Evolutionary conservation across 2,329 filamentous ascomycete genomes (phyloP), one percentile per base, ranked within the genome.

Genomic region (Sphaerostilbella broomeana): DNA sequence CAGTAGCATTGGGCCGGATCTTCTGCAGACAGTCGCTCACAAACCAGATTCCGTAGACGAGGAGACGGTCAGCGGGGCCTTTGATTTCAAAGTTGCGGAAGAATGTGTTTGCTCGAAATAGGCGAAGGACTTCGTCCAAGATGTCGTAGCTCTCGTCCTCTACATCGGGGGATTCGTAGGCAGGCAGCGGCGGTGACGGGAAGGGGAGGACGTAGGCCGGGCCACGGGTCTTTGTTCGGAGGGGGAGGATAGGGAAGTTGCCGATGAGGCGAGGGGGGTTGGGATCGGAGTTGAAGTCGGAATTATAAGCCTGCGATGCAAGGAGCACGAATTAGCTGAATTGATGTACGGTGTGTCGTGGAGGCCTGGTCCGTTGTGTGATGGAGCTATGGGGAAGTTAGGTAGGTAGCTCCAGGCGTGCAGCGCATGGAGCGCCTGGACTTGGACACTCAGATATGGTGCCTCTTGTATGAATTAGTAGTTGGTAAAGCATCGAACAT

Each of bases 71-170:
- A 43, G 92, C 90, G 18, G 87, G 85, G 11, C 92, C 92, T 67
- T 95, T 90, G 70, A 97, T 94, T 73, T 97, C 92, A 57, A 98
- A 98, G 75, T 97, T 98, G 57, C 92, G 85, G 75, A 97, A 98
- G 67, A 98, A 90, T 45, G 90, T 95, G 72, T 98, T 97, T 55
- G 92, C 90, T 49, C 92, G 86, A 75, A 97, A 98, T 35, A 97
- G 77, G 10, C 82, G 76, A 40, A 98, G 76, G 36, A 94, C 81
- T 71, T 98, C 92, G 67, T 98, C 92, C 40, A 97, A 77, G 47
- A 92, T 86, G 69, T 98, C 92, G 73, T 97, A 97, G 57, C 84
- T 89, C 63, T 95, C 87, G 64, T 79, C 82, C 62, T 92, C 86
- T 35, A 88, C 83, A 62, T 95, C 87, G 54, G 71, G 82, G 53